Base-by-base conservation (phyloP, 2,329 filamentous ascomycete species). In the Aspergillus brasiliensis region DNA sequence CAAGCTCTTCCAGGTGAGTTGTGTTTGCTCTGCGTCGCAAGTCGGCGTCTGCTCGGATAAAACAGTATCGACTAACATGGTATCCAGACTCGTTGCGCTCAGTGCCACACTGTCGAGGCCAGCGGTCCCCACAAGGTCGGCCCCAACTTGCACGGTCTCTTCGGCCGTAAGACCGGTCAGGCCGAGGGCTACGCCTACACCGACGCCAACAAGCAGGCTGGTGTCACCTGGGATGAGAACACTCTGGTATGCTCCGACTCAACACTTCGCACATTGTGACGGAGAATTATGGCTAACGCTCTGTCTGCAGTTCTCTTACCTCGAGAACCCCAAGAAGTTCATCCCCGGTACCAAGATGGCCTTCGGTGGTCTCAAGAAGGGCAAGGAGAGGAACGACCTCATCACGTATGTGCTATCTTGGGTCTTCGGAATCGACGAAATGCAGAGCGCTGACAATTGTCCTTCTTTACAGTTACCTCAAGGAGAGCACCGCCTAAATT, bases 311-410 rank as follows among this genome's bases (percentile, higher is more conserved):
- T 98, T 97, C 83, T 86, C 89, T 70, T 99, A 99, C 89, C 93
- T 99, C 76, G 95, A 99, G 88, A 98, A 98, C 90, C 95, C 95
- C 84, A 99, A 99, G 90, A 98, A 98, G 88, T 99, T 93, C 88
- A 97, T 99, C 69, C 95, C 95, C 72, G 95, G 95, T 73, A 99
- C 95, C 84, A 99, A 98, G 92, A 99, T 99, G 95, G 95, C 95
- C 75, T 99, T 98, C 79, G 95, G 95, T 84, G 95, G 95, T 81
- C 88, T 99, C 78, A 99, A 99, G 93, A 99, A 99, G 91, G 87
- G 88, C 78, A 98, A 98, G 91, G 95, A 98, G 85, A 88, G 95
- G 81, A 97, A 98, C 81, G 94, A 99, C 82, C 86, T 99, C 75
- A 97, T 99, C 88, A 92, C 92, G 90, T 94, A 90, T 74, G 90